Evolutionary conservation across 495 filamentous ascomycete genomes (phyloP), one percentile per base, ranked within the genome.

Genomic region (Penicillium verhagenii): DNA sequence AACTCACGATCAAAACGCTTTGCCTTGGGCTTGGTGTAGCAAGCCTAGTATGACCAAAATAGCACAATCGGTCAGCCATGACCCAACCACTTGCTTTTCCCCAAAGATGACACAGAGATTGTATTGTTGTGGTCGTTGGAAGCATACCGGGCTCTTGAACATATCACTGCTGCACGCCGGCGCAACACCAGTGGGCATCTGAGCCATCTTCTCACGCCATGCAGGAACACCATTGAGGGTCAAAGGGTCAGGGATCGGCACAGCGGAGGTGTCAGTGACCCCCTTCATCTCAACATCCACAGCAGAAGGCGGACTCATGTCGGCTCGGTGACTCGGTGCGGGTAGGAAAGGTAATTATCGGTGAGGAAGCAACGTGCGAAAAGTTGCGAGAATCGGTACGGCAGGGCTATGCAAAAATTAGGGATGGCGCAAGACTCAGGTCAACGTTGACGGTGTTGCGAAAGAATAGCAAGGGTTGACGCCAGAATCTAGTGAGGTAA

Each of bases 1-100:
- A 26, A 84, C 87, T 79, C 73, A 93, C 90, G 82, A 67, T 96
- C 89, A 86, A 89, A 96, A 59, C 87, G 74, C 72, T 88, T 92
- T 1, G 93, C 87, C 65, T 83, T 85, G 0, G 88, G 88, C 68
- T 92, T 95, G 40, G 83, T 81, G 35, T 76, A 74, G 48, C 80
- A 76, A 46, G 64, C 66, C 76, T 79, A 63, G n/a, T 74, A 63
- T 14, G 16, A n/a, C 26, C 3, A 21, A 23, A n/a, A 52, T 4
- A 16, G 33, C 33, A 35, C 13, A 23, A 47, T 46, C 53, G 18
- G 24, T 60, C 54, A 48, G 39, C 31, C 37, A 14, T 21, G 4
- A 40, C 18, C 11, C 26, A 25, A 49, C 25, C 23, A 3, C 3
- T 46, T 52, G 6, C 19, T 16, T 20, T 20, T 13, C 16, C n/a